These are phyloP conservation scores for Thraustochytrium sp. DNA, from an alignment of 352 stramenopile genomes.

Conservation along the genomic window DNA sequence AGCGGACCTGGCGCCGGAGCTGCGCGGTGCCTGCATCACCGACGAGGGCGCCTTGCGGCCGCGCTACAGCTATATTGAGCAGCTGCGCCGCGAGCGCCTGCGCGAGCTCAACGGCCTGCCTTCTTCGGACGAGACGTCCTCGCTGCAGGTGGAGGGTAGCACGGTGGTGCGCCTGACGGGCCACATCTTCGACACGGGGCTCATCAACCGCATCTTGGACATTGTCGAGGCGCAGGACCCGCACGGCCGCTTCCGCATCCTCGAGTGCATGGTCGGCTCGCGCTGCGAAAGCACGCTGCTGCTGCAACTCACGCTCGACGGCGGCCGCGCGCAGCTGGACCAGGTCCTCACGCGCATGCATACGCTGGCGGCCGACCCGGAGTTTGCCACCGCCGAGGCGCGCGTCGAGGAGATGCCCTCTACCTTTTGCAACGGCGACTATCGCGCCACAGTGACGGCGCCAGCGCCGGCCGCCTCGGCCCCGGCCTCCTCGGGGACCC, in stretches of 20 bases:
- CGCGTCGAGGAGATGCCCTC: background rate
- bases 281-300: conserved; percentile 59
- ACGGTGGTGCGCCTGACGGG: conserved; percentile 74
- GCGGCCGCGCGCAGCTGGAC: conserved; percentile 67
- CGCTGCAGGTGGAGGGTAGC: conserved; percentile 61
- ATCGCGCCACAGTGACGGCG: background rate
- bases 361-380: background rate
- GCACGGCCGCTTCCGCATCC: conserved; percentile 73
- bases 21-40: conserved; percentile 80
- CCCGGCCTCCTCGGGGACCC: background rate
- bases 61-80: conserved; percentile 83
- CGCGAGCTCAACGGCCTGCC: background rate
- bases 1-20: conserved; percentile 61
- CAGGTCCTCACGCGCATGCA: background rate
- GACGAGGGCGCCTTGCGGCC: conserved; percentile 72
- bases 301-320: conserved; percentile 68
- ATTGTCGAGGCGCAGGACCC: conserved; percentile 74
- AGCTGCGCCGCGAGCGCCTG: conserved; percentile 55
- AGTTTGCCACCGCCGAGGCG: background rate
- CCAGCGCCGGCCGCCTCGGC: background rate
- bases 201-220: conserved; percentile 92
- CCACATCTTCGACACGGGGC: conserved; percentile 89
- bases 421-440: conserved; percentile 19
- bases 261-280: conserved; percentile 77
- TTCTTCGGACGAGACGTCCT: background rate